These are phyloP conservation scores for Pulveroboletus sp. DNA, from an alignment of 768 basidiomycete species.

Conservation along the genomic window DNA sequence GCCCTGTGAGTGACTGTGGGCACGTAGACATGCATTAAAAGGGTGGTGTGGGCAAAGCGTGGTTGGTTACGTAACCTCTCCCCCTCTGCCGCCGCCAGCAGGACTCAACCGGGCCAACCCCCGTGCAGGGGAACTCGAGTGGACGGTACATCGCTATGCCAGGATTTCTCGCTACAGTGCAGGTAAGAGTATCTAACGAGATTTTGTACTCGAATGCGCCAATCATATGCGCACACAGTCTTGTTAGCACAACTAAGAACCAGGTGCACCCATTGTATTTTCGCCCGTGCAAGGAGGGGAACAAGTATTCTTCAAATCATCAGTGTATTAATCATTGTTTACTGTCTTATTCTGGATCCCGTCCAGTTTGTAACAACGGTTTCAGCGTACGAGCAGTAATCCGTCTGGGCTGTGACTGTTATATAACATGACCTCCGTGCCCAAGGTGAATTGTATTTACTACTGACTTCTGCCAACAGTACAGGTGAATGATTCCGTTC, in stretches of 20 bases:
- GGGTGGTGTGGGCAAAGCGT: neutral
- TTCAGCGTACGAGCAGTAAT: neutral
- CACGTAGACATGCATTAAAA: neutral
- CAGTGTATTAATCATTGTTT: neutral
- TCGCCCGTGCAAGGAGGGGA: neutral
- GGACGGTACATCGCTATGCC: neutral
- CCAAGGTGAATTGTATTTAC: neutral
- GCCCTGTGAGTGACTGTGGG: neutral
- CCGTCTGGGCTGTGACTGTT: constrained; percentile 7
- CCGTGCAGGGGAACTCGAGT: neutral
- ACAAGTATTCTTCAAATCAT: neutral
- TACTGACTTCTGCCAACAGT: neutral
- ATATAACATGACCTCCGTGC: neutral
- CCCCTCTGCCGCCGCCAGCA: neutral
- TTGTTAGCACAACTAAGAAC: neutral
- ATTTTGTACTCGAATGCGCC: neutral
- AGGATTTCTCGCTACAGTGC: neutral
- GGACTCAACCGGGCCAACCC: too few relatives aligned
- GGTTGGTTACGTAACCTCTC: constrained; percentile 12
- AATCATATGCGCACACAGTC: neutral
- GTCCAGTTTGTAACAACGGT: constrained; percentile 7
- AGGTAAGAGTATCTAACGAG: neutral
- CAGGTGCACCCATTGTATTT: neutral
- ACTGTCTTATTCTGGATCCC: neutral
- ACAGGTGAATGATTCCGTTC: constrained; percentile 5